Evolutionary conservation across 768 basidiomycete species (phyloP).

Genomic region (Glaciozyma antarctica): DNA sequence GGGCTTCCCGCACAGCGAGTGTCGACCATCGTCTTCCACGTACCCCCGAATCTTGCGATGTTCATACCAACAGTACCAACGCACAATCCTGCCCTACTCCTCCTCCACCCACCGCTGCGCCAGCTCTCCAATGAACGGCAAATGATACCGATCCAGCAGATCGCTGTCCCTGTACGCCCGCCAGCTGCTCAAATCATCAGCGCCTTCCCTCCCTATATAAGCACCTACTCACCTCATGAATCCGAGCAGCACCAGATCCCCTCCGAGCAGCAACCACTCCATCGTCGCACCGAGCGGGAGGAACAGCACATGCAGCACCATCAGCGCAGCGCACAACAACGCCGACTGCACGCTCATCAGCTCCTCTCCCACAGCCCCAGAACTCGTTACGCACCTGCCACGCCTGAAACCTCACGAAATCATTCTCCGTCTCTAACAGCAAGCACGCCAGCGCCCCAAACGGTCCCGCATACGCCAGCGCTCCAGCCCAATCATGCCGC

Average conservation of each 20-base stretch:
- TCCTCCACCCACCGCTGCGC: constrained; percentile 28
- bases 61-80: too few species aligned
- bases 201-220: not conserved
- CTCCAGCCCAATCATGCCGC: constrained; percentile 1
- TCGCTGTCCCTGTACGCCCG: constrained; percentile 29
- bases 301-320: constrained; percentile 28
- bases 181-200: constrained; percentile 5
- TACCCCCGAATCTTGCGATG: too few species aligned
- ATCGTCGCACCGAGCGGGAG: constrained; percentile 20
- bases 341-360: constrained; percentile 18
- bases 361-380: not conserved
- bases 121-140: constrained; percentile 29
- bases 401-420: constrained; percentile 22
- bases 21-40: too few species aligned
- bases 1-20: too few species aligned
- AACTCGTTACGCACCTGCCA: constrained; percentile 10
- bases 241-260: constrained; percentile 21
- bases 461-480: constrained; percentile 11
- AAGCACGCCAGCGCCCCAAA: constrained; percentile 17
- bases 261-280: constrained; percentile 18
- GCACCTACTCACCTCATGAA: constrained; percentile 6
- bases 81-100: constrained; percentile 13
- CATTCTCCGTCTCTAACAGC: constrained; percentile 24
- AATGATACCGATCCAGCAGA: constrained; percentile 19
- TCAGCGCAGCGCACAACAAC: constrained; percentile 19